A percentile compares a stretch with the other conserved stretches of the same genome.
Conservation (phyloP, 1,139 yeast species). For the Scheffersomyces stambukii region DNA sequence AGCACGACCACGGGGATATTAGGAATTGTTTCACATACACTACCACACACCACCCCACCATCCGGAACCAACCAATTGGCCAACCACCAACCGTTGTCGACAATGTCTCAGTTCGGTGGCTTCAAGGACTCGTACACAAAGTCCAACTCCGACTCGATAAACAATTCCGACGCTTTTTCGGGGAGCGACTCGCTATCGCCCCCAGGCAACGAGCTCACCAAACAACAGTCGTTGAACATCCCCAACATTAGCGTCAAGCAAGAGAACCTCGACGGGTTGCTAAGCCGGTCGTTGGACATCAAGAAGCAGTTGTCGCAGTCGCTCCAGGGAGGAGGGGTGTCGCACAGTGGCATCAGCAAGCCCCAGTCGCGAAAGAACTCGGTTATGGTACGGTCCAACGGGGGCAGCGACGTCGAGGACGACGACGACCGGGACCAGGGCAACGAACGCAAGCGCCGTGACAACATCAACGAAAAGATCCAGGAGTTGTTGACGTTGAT, state of each 20-base stretch:
- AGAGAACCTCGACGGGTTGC: slow-evolving; percentile 27
- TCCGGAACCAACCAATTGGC: neutral
- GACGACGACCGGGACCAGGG: slow-evolving; percentile 36
- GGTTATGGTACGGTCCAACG: slow-evolving; percentile 24
- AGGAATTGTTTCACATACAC: too few species aligned
- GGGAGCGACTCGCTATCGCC: slow-evolving; percentile 16
- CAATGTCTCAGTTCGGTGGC: slow-evolving; percentile 6
- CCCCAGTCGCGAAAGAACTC: slow-evolving; percentile 41
- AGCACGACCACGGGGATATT: too few species aligned
- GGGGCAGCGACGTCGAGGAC: slow-evolving; percentile 27
- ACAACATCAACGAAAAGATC: slow-evolving; percentile 84
- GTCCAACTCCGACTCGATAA: too few species aligned
- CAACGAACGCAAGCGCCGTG: slow-evolving; percentile 68
- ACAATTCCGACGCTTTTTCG: slow-evolving; percentile 16
- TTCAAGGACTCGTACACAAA: slow-evolving; percentile 18
- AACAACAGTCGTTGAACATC: slow-evolving; percentile 18
- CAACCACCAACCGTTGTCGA: neutral
- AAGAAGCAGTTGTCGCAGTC: slow-evolving; percentile 42
- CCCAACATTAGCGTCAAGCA: slow-evolving; percentile 27
- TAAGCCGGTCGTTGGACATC: slow-evolving; percentile 33
- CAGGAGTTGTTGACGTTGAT: slow-evolving; percentile 72
- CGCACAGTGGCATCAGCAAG: slow-evolving; percentile 35
- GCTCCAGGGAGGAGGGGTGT: slow-evolving; percentile 11
- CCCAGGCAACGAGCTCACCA: slow-evolving; percentile 12
- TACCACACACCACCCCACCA: too few species aligned